phyloP scores from a whole-genome alignment of 306 rosid species.

The Cucurbita argyrosperma region DNA sequence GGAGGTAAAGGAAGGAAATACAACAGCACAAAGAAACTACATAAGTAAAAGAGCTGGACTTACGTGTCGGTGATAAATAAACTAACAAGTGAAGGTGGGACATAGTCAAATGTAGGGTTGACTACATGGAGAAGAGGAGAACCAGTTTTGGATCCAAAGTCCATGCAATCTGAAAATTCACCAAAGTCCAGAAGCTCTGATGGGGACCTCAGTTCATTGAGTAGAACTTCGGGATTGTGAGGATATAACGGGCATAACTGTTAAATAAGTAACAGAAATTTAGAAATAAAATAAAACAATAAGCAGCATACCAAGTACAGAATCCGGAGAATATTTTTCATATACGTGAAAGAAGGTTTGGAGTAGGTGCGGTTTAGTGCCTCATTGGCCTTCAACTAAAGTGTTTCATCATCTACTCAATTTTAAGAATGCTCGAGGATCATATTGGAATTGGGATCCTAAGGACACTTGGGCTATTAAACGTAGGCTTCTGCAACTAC shows the following conservation, averaged over 20 bases:
- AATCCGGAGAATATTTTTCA: too few relatives aligned
- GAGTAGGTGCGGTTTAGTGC: too few relatives aligned
- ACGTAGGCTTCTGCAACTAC: too few relatives aligned
- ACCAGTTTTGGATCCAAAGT: slow-evolving; percentile 56
- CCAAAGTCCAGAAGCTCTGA: slow-evolving; percentile 96
- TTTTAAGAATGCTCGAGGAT: too few relatives aligned
- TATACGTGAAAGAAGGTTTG: too few relatives aligned
- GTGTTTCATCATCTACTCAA: too few relatives aligned
- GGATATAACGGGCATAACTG: slow-evolving; percentile 97
- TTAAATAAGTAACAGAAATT: slow-evolving; percentile 10
- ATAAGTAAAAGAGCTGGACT: slow-evolving; percentile 20
- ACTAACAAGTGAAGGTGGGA: slow-evolving; percentile 85
- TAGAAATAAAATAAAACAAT: neutral
- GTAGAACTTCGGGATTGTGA: slow-evolving; percentile 77
- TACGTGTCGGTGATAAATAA: slow-evolving; percentile 94
- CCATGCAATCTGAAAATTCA: slow-evolving; percentile 92
- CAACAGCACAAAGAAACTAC: neutral
- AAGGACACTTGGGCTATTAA: too few relatives aligned
- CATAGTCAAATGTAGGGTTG: slow-evolving; percentile 87
- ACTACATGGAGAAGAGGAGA: slow-evolving; percentile 72
- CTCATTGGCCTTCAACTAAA: too few relatives aligned
- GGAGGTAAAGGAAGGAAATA: neutral
- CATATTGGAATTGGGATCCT: too few relatives aligned
- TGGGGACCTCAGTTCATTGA: slow-evolving; percentile 93
- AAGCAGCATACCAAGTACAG: too few relatives aligned